These are phyloP conservation scores for Lasiodiplodia gonubiensis DNA, from an alignment of 2,329 filamentous ascomycete species.

Conservation along the genomic window DNA sequence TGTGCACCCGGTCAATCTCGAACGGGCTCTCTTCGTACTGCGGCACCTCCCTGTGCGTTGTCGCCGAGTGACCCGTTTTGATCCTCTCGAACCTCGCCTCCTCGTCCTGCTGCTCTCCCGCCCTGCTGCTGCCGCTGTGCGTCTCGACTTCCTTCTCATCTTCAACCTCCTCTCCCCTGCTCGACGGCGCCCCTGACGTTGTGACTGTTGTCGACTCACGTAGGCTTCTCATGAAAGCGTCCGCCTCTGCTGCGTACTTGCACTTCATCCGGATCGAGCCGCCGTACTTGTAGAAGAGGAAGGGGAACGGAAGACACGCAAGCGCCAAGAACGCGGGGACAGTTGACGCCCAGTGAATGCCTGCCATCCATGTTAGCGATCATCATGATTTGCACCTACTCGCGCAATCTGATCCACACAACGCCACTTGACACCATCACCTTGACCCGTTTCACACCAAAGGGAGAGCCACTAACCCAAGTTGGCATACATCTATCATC, in stretches of 20 bases:
- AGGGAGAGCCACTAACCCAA: conserved; percentile 33
- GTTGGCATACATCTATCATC: conserved; percentile 51
- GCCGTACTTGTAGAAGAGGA: conserved; percentile 78
- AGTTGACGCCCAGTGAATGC: conserved; percentile 74
- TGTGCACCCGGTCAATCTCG: conserved; percentile 56
- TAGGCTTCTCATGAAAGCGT: conserved; percentile 61
- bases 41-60: conserved; percentile 32
- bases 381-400: conserved; percentile 47
- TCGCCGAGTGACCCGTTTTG: conserved; percentile 44
- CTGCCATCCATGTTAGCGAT: neutral
- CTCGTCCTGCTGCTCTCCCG: conserved; percentile 32
- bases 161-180: conserved; percentile 40
- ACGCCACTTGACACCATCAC: neutral
- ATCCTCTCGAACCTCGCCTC: conserved; percentile 45
- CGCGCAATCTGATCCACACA: conserved; percentile 15
- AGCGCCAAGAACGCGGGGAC: conserved; percentile 77
- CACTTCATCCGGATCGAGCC: conserved; percentile 66
- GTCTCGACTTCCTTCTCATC: conserved; percentile 31
- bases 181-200: conserved; percentile 20
- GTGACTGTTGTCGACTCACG: conserved; percentile 40
- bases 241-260: conserved; percentile 72
- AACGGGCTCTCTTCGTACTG: conserved; percentile 53
- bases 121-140: conserved; percentile 21
- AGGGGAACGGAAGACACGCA: conserved; percentile 74
- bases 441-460: neutral